phyloP scores from a whole-genome alignment of 2,329 filamentous ascomycete species.

The Ustulina deusta region DNA sequence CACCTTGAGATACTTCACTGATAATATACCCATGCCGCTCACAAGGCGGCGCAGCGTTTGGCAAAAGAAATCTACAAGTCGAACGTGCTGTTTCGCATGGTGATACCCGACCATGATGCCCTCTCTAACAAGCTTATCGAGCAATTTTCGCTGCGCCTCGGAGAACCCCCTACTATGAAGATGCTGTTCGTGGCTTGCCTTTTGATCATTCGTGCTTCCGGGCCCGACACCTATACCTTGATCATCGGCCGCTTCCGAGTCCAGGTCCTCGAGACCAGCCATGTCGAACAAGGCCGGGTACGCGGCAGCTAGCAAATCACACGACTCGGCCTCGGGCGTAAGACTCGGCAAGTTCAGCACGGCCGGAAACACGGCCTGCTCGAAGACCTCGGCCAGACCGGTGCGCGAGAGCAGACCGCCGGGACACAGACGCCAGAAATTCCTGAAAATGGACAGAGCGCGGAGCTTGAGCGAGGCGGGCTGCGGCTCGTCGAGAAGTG shows the following conservation, averaged over 20 bases:
- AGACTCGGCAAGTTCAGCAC: constrained; percentile 82
- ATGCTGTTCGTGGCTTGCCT: not conserved
- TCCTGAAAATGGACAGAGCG: constrained; percentile 66
- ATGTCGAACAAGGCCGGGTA: constrained; percentile 76
- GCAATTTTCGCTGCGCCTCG: constrained; percentile 52
- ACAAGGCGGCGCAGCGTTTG: constrained; percentile 63
- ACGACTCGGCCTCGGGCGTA: constrained; percentile 78
- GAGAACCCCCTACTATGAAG: constrained; percentile 37
- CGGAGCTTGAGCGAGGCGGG: constrained; percentile 61
- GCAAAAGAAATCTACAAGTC: constrained; percentile 69
- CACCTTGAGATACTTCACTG: constrained; percentile 76
- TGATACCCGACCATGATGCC: constrained; percentile 67
- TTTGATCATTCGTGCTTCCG: not conserved
- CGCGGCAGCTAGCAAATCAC: constrained; percentile 71
- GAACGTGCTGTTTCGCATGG: constrained; percentile 69
- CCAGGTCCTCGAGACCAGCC: constrained; percentile 51
- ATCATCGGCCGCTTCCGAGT: not conserved
- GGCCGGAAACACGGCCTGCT: constrained; percentile 76
- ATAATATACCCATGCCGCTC: constrained; percentile 68
- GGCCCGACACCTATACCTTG: not conserved
- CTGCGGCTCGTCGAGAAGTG: constrained; percentile 73
- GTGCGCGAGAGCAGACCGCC: constrained; percentile 67
- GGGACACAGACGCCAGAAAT: constrained; percentile 68
- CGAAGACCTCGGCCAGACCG: constrained; percentile 75
- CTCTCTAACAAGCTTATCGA: constrained; percentile 68